Evolutionary conservation across 1,284 basidiomycete species (phyloP).

Genomic region (Leccinum pachyderme): DNA sequence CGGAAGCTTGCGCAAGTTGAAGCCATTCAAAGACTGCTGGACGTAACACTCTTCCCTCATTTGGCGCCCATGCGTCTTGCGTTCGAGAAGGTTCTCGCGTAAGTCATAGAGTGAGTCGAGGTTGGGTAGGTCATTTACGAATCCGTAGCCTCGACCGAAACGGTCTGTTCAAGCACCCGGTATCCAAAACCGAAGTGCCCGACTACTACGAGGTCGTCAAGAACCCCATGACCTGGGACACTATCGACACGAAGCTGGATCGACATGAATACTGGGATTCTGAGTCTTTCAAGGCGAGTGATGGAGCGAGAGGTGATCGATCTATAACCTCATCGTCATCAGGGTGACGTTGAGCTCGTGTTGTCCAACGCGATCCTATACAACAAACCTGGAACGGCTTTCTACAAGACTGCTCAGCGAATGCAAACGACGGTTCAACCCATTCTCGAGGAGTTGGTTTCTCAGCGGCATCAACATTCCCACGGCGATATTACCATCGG

Average conservation of each 20-base stretch:
- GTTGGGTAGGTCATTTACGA: conserved; percentile 2
- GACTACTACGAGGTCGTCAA: conserved; percentile 91
- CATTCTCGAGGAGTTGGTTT: conserved; percentile 60
- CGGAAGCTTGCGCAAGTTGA: conserved; percentile 78
- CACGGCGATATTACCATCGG: conserved; percentile 38
- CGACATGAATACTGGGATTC: conserved; percentile 77
- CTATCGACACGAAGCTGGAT: conserved; percentile 79
- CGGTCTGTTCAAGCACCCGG: conserved; percentile 78
- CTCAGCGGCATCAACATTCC: conserved; percentile 20
- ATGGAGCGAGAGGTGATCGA: not conserved
- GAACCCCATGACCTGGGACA: conserved; percentile 87
- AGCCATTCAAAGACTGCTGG: conserved; percentile 67
- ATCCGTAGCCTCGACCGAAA: conserved; percentile 66
- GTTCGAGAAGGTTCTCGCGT: conserved; percentile 74
- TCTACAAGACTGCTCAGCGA: conserved; percentile 71
- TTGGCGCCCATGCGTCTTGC: conserved; percentile 59
- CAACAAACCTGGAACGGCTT: conserved; percentile 74
- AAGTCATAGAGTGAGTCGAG: conserved; percentile 27
- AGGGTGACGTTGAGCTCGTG: conserved; percentile 85
- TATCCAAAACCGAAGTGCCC: conserved; percentile 78
- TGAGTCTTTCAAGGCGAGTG: conserved; percentile 69
- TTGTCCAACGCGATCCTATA: conserved; percentile 86
- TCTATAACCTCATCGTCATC: not conserved
- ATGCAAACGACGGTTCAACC: conserved; percentile 61
- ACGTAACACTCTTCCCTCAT: conserved; percentile 66